Conservation (phyloP, 768 basidiomycete genomes). For the Austroboletus eburneus region DNA sequence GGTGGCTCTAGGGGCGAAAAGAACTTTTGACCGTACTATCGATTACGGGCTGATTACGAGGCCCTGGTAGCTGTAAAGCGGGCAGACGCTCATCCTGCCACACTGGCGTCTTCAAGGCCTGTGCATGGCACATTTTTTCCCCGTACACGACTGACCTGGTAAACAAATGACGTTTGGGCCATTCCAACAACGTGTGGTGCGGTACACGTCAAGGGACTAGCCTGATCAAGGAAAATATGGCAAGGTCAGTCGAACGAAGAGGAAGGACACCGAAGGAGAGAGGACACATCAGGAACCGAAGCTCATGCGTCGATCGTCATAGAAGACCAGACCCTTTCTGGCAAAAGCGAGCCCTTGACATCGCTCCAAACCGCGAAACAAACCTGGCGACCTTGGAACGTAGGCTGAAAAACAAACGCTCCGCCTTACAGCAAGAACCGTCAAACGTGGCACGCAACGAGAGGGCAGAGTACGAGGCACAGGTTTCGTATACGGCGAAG, state of each 20-base stretch:
- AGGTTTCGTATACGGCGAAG: conserved; percentile 13
- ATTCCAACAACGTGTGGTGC: conserved; percentile 15
- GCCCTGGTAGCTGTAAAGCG: too few species aligned
- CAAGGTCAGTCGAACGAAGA: conserved; percentile 10
- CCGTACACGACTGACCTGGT: conserved; percentile 8
- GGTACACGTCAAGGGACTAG: conserved; percentile 20
- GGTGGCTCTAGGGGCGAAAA: conserved; percentile 32
- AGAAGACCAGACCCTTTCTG: conserved; percentile 19
- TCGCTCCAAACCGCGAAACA: conserved; percentile 12
- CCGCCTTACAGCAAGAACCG: too few species aligned
- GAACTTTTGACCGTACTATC: conserved; percentile 17
- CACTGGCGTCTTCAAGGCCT: conserved; percentile 11
- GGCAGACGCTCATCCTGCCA: conserved; percentile 9
- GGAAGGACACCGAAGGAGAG: conserved; percentile 5
- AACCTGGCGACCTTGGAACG: too few species aligned
- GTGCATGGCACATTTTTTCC: conserved; percentile 1
- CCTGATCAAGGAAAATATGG: conserved; percentile 4
- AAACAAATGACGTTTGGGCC: too few species aligned
- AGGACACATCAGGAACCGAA: conserved; percentile 24
- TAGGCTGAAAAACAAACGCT: too few species aligned
- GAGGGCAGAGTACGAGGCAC: too few species aligned
- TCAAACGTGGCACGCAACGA: too few species aligned
- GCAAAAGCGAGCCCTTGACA: conserved; percentile 21
- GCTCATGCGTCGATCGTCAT: conserved; percentile 24
- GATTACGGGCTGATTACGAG: conserved; percentile 10